Conservation (phyloP, 2,329 filamentous ascomycete species). For the Didymella pomorum region DNA sequence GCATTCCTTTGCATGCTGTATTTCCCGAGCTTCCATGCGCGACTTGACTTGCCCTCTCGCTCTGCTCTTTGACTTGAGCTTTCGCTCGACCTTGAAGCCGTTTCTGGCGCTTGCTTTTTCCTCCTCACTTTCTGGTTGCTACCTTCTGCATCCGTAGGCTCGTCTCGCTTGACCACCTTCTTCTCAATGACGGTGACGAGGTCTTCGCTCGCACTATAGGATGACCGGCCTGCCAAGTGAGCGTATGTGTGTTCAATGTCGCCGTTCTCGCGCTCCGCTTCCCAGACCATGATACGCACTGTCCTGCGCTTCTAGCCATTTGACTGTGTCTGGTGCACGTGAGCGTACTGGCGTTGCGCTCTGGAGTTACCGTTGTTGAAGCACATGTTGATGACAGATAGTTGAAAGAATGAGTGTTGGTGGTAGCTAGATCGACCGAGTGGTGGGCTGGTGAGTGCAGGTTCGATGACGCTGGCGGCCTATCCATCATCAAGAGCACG, state of each 20-base stretch:
- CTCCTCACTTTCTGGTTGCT: neutral
- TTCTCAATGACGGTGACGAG: neutral
- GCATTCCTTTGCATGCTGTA: neutral
- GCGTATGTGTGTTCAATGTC: neutral
- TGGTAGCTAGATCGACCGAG: neutral
- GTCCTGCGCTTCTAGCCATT: neutral
- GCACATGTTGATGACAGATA: neutral
- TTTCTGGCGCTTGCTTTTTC: neutral
- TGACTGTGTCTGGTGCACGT: neutral
- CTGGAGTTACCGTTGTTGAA: neutral
- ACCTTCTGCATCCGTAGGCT: neutral
- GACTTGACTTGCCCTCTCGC: neutral
- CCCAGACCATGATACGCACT: neutral
- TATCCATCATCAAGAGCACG: neutral
- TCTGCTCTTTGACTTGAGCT: neutral
- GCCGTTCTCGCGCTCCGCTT: neutral
- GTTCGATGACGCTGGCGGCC: neutral
- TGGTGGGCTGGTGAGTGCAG: too few relatives aligned
- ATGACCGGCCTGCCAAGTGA: neutral
- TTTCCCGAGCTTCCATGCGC: neutral
- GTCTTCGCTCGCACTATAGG: neutral
- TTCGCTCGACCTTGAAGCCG: neutral
- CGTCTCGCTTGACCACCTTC: neutral
- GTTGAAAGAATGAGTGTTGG: neutral
- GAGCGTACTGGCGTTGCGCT: neutral